phyloP scores from a whole-genome alignment of 768 basidiomycete genomes.

The Cubamyces lactineus region DNA sequence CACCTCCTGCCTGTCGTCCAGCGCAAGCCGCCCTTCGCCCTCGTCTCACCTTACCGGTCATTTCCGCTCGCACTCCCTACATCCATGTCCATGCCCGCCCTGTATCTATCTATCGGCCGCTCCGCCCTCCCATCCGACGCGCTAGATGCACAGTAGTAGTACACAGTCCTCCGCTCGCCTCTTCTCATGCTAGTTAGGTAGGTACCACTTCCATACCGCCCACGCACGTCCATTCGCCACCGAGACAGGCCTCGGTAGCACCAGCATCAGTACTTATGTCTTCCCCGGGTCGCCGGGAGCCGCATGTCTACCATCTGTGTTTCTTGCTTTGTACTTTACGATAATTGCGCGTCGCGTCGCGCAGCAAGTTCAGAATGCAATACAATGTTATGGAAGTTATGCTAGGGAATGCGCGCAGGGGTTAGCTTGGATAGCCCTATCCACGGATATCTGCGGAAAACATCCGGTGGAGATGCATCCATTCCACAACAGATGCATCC shows the following conservation, averaged over 20 bases:
- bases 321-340: conserved; percentile 26
- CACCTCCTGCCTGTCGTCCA: neutral
- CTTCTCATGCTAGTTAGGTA: conserved; percentile 4
- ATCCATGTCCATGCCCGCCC: conserved; percentile 8
- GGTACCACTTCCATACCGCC: neutral
- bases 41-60: neutral
- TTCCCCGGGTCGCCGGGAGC: conserved; percentile 9
- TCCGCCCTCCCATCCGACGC: neutral
- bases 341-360: conserved; percentile 13
- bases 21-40: neutral
- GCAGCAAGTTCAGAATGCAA: conserved; percentile 13
- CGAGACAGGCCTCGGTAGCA: conserved; percentile 9
- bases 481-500: no score
- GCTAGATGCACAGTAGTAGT: conserved; percentile 23
- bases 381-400: conserved; percentile 7
- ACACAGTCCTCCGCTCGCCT: neutral
- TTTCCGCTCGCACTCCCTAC: neutral
- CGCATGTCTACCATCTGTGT: conserved; percentile 25
- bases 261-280: conserved; percentile 10
- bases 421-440: no score
- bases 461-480: no score
- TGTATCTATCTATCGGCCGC: conserved; percentile 21
- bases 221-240: conserved; percentile 1
- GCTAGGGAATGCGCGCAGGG: no score
- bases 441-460: no score